These are phyloP conservation scores for Avena sativa DNA, from an alignment of 176 grass and related monocot species.

Conservation along the genomic window DNA sequence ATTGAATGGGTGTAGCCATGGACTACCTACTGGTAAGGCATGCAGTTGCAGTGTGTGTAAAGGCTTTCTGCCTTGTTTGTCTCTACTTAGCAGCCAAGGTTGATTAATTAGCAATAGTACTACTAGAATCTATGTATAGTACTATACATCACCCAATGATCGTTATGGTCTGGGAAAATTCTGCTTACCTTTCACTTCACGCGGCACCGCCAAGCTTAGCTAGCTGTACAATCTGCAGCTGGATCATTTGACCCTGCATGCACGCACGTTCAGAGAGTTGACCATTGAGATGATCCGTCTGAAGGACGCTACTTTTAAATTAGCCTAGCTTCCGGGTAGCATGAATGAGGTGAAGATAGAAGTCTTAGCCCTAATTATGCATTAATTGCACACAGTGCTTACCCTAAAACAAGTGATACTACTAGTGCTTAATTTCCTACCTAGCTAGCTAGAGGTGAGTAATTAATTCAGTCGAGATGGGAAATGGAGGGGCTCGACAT, in stretches of 20 bases:
- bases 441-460: background rate
- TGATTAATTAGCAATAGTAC: background rate
- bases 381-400: background rate
- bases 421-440: conserved; percentile 7
- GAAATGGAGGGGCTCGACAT: conserved; percentile 23
- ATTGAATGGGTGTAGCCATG: background rate
- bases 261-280: conserved; percentile 41
- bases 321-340: background rate
- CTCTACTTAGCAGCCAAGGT: conserved; percentile 43
- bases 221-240: conserved; percentile 1
- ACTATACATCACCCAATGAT: background rate
- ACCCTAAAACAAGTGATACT: too few species aligned
- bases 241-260: background rate
- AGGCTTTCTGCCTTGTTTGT: conserved; percentile 15
- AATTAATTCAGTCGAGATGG: background rate
- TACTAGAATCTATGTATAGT: background rate
- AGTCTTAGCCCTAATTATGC: background rate
- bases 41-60: conserved; percentile 15
- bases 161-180: background rate
- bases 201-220: conserved; percentile 20
- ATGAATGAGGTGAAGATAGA: background rate
- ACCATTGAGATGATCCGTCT: conserved; percentile 35
- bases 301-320: background rate
- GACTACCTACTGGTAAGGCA: conserved; percentile 1
- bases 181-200: conserved; percentile 31